Conservation (phyloP, 345 rosid species). For the Durio zibethinus region DNA sequence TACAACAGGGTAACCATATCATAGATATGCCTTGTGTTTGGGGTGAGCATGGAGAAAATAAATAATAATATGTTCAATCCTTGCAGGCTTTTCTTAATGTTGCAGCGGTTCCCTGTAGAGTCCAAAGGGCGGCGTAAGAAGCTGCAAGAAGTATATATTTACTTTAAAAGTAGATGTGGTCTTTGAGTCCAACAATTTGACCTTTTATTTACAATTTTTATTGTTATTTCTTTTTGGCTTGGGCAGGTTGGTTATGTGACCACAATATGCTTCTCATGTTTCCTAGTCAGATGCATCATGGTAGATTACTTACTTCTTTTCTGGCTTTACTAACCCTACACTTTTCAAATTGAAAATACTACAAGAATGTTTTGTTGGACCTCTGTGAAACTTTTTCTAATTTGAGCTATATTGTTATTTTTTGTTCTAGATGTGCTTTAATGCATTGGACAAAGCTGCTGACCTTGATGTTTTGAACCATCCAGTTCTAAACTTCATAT, state of each 20-base stretch:
- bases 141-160: constrained; percentile 68
- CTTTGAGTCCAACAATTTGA: neutral
- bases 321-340: neutral
- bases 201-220: neutral
- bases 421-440: constrained; percentile 61
- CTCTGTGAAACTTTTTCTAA: constrained; percentile 2
- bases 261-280: constrained; percentile 83
- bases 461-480: constrained; percentile 83
- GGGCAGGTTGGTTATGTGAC: constrained; percentile 94
- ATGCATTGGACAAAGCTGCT: constrained; percentile 78
- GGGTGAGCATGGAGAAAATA: neutral
- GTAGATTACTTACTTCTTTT: constrained; percentile 36
- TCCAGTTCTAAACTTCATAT: constrained; percentile 76
- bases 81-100: constrained; percentile 86
- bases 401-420: constrained; percentile 1
- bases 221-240: constrained; percentile 19
- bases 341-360: neutral
- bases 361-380: neutral
- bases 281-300: constrained; percentile 85
- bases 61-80: constrained; percentile 5
- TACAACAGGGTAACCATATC: neutral
- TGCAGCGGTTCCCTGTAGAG: constrained; percentile 93
- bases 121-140: constrained; percentile 92
- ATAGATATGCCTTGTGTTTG: neutral
- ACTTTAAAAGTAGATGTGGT: constrained; percentile 11